Evolutionary conservation across 345 rosid species (phyloP).

Genomic region (Eucalyptus polybractea): DNA sequence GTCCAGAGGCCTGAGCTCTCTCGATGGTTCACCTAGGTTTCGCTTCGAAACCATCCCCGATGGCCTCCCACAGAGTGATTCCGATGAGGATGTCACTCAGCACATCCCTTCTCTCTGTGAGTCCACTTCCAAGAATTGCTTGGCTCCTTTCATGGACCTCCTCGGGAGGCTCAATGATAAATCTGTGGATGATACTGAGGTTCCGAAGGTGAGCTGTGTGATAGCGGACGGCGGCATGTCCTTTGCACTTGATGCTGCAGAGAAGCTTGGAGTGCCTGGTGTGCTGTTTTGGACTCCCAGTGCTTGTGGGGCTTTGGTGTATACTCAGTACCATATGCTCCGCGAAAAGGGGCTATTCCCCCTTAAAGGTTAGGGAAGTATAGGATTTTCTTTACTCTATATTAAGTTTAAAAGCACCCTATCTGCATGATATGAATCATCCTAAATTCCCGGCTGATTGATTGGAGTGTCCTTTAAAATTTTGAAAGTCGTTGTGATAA

Average conservation of each 20-base stretch:
- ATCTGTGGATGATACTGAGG: not conserved
- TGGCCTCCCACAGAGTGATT: not conserved
- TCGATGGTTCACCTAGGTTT: not conserved
- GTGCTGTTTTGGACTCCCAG: conserved; percentile 6
- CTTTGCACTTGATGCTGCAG: conserved; percentile 14
- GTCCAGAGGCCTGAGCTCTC: not conserved
- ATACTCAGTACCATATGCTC: not conserved
- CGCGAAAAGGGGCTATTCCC: conserved; percentile 4
- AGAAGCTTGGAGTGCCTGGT: conserved; percentile 10
- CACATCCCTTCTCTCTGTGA: not conserved
- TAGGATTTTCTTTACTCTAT: not conserved
- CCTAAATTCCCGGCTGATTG: not conserved
- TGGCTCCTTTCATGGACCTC: conserved; percentile 3
- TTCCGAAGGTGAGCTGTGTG: conserved; percentile 13
- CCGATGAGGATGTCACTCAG: not conserved
- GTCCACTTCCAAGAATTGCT: not conserved
- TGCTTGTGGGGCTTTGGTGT: conserved; percentile 5
- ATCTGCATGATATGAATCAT: not conserved
- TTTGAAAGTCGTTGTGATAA: not conserved
- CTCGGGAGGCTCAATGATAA: not conserved
- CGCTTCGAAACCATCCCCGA: not conserved
- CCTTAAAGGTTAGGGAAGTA: conserved; percentile 5
- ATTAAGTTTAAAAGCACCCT: not conserved
- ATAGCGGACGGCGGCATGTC: conserved; percentile 18
- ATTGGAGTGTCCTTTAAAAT: not conserved